These are phyloP conservation scores for Coniochaeta sp. DNA, from an alignment of 2,329 filamentous ascomycete species.

Conservation along the genomic window DNA sequence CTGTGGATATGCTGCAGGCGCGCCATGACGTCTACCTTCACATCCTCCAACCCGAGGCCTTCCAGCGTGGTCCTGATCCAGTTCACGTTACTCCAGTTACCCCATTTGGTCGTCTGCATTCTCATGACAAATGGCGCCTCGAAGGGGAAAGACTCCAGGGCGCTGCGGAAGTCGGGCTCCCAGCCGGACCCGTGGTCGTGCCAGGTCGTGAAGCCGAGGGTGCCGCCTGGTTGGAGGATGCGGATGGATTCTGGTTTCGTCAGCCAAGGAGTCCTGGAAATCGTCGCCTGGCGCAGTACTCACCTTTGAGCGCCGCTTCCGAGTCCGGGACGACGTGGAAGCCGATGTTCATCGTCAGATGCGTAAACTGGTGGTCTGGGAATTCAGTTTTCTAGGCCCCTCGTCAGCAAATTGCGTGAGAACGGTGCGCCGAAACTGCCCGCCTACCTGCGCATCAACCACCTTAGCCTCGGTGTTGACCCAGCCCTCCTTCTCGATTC, in stretches of 20 bases:
- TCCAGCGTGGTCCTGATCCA: conserved; percentile 29
- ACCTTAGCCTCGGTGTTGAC: conserved; percentile 31
- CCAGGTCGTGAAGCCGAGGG: conserved; percentile 44
- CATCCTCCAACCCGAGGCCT: conserved; percentile 27
- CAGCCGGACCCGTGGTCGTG: conserved; percentile 23
- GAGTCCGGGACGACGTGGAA: conserved; percentile 19
- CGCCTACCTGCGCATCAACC: conserved; percentile 36
- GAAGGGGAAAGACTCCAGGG: conserved; percentile 32
- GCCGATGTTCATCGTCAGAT: conserved; percentile 17
- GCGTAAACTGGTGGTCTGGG: conserved; percentile 11
- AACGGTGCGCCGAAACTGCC: neutral
- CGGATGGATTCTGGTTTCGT: conserved; percentile 43
- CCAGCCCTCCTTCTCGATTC: conserved; percentile 35
- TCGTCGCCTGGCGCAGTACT: neutral
- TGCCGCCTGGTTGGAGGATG: conserved; percentile 50
- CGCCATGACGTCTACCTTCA: conserved; percentile 23
- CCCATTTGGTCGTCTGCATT: conserved; percentile 31
- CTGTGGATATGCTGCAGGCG: conserved; percentile 21
- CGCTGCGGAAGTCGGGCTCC: conserved; percentile 26
- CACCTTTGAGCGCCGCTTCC: conserved; percentile 16
- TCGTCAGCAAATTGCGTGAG: neutral
- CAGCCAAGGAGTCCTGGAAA: neutral
- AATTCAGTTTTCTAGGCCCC: conserved; percentile 12
- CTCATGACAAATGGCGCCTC: conserved; percentile 25
- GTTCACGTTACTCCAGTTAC: conserved; percentile 29